phyloP scores from a whole-genome alignment of 169 alveolate genomes.

The Plasmodium ovale region DNA sequence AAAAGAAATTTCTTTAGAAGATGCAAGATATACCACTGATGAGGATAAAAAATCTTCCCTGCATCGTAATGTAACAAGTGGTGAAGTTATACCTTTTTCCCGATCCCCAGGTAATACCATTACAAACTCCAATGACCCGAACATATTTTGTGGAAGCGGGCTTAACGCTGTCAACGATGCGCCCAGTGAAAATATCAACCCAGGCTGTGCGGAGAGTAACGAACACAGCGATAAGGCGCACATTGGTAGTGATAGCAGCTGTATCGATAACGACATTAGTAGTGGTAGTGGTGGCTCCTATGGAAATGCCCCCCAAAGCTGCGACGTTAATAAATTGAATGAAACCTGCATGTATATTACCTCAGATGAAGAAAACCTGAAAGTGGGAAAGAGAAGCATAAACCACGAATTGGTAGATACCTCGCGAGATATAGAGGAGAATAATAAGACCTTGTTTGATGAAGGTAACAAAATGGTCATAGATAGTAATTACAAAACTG shows the following conservation, averaged over 20 bases:
- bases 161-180: neutral
- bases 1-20: slow-evolving; percentile 31
- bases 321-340: slow-evolving; percentile 53
- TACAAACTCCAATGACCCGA: neutral
- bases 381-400: slow-evolving; percentile 19
- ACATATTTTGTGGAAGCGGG: neutral
- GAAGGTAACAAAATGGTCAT: neutral
- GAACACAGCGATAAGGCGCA: neutral
- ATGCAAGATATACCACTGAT: neutral
- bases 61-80: neutral
- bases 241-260: neutral
- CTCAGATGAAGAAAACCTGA: slow-evolving; percentile 54
- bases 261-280: neutral
- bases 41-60: slow-evolving; percentile 9
- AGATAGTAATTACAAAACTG: slow-evolving; percentile 30
- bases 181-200: slow-evolving; percentile 10
- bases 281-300: slow-evolving; percentile 29
- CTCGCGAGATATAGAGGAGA: slow-evolving; percentile 25
- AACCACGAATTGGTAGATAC: slow-evolving; percentile 1
- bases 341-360: slow-evolving; percentile 64
- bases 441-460: slow-evolving; percentile 52
- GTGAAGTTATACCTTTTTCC: neutral
- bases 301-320: slow-evolving; percentile 27
- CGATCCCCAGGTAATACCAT: neutral
- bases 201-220: neutral